Evolutionary conservation across 2,329 filamentous ascomycete species (phyloP).

Genomic region (Penicillium frequentans): DNA sequence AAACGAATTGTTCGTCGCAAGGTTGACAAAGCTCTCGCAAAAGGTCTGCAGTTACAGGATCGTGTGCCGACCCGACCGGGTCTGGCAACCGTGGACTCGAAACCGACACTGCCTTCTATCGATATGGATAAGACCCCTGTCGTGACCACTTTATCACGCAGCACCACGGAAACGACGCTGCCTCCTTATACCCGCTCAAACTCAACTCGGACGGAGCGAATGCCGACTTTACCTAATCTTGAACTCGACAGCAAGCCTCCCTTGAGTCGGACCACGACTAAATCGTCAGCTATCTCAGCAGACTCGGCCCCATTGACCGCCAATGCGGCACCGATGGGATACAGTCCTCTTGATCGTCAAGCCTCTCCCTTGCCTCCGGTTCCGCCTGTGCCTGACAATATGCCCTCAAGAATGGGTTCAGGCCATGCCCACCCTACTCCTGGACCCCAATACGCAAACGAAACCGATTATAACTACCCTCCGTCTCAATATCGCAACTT

Average conservation of each 20-base stretch:
- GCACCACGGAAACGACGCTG: constrained; percentile 61
- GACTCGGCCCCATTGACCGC: constrained; percentile 50
- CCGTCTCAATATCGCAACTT: constrained; percentile 19
- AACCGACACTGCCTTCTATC: constrained; percentile 64
- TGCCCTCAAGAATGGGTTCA: constrained; percentile 26
- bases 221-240: constrained; percentile 44
- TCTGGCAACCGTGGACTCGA: constrained; percentile 25
- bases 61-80: constrained; percentile 49
- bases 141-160: constrained; percentile 31
- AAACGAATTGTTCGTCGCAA: constrained; percentile 81
- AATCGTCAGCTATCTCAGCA: constrained; percentile 51
- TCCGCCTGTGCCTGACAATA: constrained; percentile 28
- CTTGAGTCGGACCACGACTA: constrained; percentile 45
- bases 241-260: constrained; percentile 43
- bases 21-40: constrained; percentile 83
- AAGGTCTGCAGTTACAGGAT: constrained; percentile 63
- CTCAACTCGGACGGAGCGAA: constrained; percentile 29
- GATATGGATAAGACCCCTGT: constrained; percentile 42
- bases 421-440: constrained; percentile 26
- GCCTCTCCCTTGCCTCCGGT: constrained; percentile 31
- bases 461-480: constrained; percentile 15
- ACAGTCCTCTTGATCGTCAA: constrained; percentile 36
- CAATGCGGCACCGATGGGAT: constrained; percentile 32
- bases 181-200: constrained; percentile 62
- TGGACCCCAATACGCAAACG: constrained; percentile 26